Evolutionary conservation across 108 stramenopile species (phyloP), one percentile per base, ranked within the genome.

Genomic region (Craspedostauros australis): DNA sequence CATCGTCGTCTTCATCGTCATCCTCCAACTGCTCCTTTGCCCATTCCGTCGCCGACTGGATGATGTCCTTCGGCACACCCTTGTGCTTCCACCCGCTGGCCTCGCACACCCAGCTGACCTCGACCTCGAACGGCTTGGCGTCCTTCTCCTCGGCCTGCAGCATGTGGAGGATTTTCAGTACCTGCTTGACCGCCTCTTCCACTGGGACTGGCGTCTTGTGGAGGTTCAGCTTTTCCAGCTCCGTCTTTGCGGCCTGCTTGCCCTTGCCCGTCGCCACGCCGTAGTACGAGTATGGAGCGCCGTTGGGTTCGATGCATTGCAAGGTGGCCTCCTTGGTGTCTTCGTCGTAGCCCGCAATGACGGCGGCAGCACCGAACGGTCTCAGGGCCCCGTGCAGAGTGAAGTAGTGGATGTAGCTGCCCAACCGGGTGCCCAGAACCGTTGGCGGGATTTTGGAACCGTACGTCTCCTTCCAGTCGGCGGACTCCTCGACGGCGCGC

Each of bases 221-320:
- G 41, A 95, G 62, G 41, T 88, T 76, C 46, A 96, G 57, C 72
- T 98, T 99, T 68, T 99, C 97, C 77, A 99, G 73, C 71, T 99
- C 99, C 27, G 97, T 98, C 80, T 96, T 96, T 38, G 97, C 97
- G 15, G 90, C 86, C 66, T 98, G 97, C 46, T 93, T 77, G 41
- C 97, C 97, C 74, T 98, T 94, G 19, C 99, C 99, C 7, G 92
- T 84, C 5, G 99, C 97, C 19, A 85, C 86, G 8, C 93, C 99
- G 53, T 83, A 98, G 59, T 93, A 99, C 33, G 79, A 76, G 56
- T 84, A 85, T 5, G 72, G 67, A 15, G 83, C 84, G 2, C 99
- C 97, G 16, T 80, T 81, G 24, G 97, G 95, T 53, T 99, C 99
- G 18, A 97, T 59, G 82, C 96, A 84, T 64, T 97, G 81, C 25